These are phyloP conservation scores for Eucalyptus regnans DNA, from an alignment of 345 rosid genomes.

Conservation along the genomic window DNA sequence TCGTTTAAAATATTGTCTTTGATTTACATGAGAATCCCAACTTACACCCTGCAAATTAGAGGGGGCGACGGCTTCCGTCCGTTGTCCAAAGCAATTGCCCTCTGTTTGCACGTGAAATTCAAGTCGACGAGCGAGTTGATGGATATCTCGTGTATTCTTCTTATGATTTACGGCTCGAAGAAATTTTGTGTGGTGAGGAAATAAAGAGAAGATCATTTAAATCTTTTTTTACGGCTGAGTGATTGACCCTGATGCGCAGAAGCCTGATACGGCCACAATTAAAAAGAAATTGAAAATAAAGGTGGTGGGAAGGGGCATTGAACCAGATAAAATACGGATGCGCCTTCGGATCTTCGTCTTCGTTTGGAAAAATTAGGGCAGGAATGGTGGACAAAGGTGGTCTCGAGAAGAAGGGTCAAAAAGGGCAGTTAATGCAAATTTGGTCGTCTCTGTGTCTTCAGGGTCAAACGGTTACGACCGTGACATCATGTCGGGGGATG, in stretches of 20 bases:
- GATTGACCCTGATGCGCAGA: neutral
- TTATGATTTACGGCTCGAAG: neutral
- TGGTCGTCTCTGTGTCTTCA: neutral
- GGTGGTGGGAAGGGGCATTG: neutral
- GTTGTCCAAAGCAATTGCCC: neutral
- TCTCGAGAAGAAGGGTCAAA: neutral
- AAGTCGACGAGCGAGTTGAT: neutral
- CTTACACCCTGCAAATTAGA: neutral
- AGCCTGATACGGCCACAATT: neutral
- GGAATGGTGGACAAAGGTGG: neutral
- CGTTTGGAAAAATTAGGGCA: neutral
- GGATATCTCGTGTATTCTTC: neutral
- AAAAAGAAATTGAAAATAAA: neutral
- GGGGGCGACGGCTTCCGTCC: neutral
- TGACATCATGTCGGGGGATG: slow-evolving; percentile 26
- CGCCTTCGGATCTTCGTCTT: neutral
- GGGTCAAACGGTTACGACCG: slow-evolving; percentile 47
- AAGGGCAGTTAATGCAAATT: neutral
- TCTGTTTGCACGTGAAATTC: neutral
- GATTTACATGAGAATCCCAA: neutral
- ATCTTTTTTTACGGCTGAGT: neutral
- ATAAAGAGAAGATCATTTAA: neutral
- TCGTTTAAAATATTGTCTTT: neutral
- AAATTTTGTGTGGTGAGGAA: neutral
- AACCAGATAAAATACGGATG: neutral